Percentiles rank a stretch among this genome's conserved stretches.
These are phyloP conservation scores for Cercospora zeina DNA, from an alignment of 2,329 filamentous ascomycete species.

Conservation along the genomic window DNA sequence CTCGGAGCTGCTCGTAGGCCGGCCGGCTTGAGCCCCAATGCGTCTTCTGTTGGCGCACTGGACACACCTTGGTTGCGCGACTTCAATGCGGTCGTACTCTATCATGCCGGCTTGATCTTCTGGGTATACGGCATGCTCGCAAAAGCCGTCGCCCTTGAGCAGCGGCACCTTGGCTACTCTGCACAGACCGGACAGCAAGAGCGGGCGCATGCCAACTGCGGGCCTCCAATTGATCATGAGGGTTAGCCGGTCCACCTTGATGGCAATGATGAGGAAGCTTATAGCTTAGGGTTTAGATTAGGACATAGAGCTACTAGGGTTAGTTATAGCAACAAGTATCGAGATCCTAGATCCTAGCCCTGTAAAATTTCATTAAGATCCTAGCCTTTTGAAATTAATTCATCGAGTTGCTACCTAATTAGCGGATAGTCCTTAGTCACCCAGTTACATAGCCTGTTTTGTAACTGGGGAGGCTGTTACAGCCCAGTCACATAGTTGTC, in stretches of 20 bases:
- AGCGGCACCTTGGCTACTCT: constrained; percentile 1
- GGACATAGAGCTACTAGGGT: too few relatives aligned
- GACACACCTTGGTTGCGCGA: constrained; percentile 30
- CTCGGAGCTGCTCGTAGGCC: constrained; percentile 26
- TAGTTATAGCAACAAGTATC: too few relatives aligned
- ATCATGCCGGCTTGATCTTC: constrained; percentile 27
- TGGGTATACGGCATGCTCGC: constrained; percentile 29
- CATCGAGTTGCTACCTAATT: too few relatives aligned
- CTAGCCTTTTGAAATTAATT: too few relatives aligned
- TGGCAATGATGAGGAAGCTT: constrained; percentile 25
- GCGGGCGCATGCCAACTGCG: neutral
- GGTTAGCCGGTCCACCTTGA: constrained; percentile 27
- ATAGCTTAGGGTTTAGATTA: constrained; percentile 23
- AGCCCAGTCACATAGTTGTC: constrained; percentile 18
- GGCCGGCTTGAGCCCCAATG: constrained; percentile 25
- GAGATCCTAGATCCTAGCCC: constrained; percentile 27
- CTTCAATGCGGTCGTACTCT: constrained; percentile 28
- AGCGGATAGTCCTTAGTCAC: too few relatives aligned
- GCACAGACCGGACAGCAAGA: constrained; percentile 7
- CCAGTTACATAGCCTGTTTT: too few relatives aligned
- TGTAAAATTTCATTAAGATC: too few relatives aligned
- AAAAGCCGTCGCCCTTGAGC: constrained; percentile 21
- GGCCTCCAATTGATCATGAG: constrained; percentile 23
- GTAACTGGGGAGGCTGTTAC: too few relatives aligned
- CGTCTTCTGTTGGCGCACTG: constrained; percentile 22